Percentiles rank a stretch among this genome's conserved stretches.
Evolutionary conservation across 1,284 basidiomycete species (phyloP).

Genomic region (Tremellales sp.): DNA sequence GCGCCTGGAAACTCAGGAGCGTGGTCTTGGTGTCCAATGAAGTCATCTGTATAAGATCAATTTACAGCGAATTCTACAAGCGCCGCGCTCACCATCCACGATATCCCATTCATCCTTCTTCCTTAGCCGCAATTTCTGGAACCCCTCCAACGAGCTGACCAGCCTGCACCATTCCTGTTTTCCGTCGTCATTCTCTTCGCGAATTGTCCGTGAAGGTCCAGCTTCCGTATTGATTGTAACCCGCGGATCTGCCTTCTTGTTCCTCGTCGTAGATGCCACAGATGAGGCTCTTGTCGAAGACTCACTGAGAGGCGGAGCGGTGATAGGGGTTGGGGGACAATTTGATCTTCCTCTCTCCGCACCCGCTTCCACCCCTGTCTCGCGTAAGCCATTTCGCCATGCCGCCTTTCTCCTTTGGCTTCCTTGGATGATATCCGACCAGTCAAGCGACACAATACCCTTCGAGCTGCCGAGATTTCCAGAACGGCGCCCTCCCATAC

Average conservation of each 20-base stretch:
- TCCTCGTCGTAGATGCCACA: conserved; percentile 4
- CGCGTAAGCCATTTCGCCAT: not conserved
- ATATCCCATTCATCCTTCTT: conserved; percentile 32
- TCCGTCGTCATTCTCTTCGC: not conserved
- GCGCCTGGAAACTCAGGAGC: conserved; percentile 26
- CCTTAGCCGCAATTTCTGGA: conserved; percentile 2
- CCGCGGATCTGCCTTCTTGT: conserved; percentile 2
- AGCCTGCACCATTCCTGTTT: conserved; percentile 14
- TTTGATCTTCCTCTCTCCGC: not conserved
- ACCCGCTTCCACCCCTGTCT: not conserved
- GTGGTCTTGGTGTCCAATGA: conserved; percentile 3
- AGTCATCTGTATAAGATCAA: conserved; percentile 6
- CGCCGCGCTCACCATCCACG: conserved; percentile 32
- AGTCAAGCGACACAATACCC: conserved; percentile 27
- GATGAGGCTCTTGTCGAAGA: conserved; percentile 1
- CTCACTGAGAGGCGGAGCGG: not conserved
- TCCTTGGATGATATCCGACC: conserved; percentile 9
- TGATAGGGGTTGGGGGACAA: no score
- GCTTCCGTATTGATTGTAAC: conserved; percentile 4
- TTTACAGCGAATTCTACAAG: not conserved
- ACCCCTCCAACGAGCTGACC: conserved; percentile 21
- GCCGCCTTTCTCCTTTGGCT: no score
- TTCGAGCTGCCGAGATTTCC: not conserved
- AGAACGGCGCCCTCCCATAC: conserved; percentile 28
- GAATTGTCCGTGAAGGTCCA: not conserved